phyloP scores from a whole-genome alignment of 805 yeast genomes.

The Suhomyces sp. region DNA sequence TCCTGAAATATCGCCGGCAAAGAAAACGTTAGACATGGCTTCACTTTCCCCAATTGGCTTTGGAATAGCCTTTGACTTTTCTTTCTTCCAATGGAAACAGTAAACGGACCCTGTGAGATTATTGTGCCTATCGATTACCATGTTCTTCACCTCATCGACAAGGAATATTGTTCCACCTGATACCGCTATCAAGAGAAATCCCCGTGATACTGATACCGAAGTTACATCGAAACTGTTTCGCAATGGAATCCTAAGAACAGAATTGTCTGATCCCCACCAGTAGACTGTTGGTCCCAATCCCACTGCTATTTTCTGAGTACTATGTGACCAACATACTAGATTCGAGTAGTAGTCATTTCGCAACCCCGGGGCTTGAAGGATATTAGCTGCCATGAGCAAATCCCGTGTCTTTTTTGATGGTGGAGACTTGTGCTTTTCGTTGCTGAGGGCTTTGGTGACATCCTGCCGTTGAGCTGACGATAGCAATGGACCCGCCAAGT shows the following conservation, averaged over 20 bases:
- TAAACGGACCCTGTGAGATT: slow-evolving; percentile 46
- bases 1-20: slow-evolving; percentile 69
- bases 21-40: slow-evolving; percentile 41
- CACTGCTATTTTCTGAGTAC: slow-evolving; percentile 54
- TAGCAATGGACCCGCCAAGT: slow-evolving; percentile 17
- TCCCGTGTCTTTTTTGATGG: slow-evolving; percentile 3
- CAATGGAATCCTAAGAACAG: slow-evolving; percentile 45
- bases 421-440: not conserved
- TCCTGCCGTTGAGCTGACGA: slow-evolving; percentile 12
- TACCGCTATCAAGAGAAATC: slow-evolving; percentile 55
- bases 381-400: slow-evolving; percentile 9
- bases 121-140: slow-evolving; percentile 12
- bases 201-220: slow-evolving; percentile 52
- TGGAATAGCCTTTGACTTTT: not conserved
- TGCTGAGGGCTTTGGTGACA: slow-evolving; percentile 10
- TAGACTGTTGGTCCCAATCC: slow-evolving; percentile 62
- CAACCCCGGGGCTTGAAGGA: slow-evolving; percentile 60
- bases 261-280: slow-evolving; percentile 55
- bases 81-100: slow-evolving; percentile 57
- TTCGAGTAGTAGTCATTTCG: slow-evolving; percentile 78
- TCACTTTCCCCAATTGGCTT: too few relatives aligned
- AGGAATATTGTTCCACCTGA: slow-evolving; percentile 53
- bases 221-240: slow-evolving; percentile 49
- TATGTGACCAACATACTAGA: slow-evolving; percentile 67
- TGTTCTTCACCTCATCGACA: slow-evolving; percentile 37